Conservation (phyloP, 495 filamentous ascomycete genomes). For the Penicillium bialowiezense region DNA sequence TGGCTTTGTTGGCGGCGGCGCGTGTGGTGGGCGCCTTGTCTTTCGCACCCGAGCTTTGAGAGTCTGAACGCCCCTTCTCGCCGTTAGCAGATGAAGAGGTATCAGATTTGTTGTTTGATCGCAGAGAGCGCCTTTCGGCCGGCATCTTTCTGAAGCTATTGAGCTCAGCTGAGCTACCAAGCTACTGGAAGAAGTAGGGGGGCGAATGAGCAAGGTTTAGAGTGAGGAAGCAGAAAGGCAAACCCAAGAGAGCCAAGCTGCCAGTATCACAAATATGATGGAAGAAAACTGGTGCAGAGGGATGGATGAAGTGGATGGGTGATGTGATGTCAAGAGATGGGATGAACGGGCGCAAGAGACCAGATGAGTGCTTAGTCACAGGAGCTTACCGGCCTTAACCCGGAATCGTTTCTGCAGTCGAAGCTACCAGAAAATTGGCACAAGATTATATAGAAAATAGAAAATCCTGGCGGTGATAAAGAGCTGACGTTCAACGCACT, state of each 20-base stretch:
- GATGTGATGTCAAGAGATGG: conserved; percentile 50
- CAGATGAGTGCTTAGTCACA: conserved; percentile 43
- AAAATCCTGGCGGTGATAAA: background rate
- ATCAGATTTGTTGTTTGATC: conserved; percentile 56
- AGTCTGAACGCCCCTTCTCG: conserved; percentile 51
- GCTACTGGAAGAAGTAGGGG: conserved; percentile 31
- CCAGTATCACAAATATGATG: conserved; percentile 20
- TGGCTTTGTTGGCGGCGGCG: conserved; percentile 48
- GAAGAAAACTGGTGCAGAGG: conserved; percentile 16
- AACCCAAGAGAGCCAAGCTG: conserved; percentile 16
- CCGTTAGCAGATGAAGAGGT: conserved; percentile 56
- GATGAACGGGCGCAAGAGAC: conserved; percentile 35
- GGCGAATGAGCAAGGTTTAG: conserved; percentile 14
- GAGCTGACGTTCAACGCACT: background rate
- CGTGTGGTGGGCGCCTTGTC: conserved; percentile 46
- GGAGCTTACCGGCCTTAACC: conserved; percentile 26
- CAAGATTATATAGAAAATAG: conserved; percentile 1
- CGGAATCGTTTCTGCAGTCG: background rate
- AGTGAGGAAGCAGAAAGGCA: conserved; percentile 20
- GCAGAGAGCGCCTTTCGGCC: conserved; percentile 54
- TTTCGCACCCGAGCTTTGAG: conserved; percentile 49
- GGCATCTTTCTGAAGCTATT: conserved; percentile 48
- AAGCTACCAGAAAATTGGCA: conserved; percentile 1
- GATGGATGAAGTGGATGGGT: conserved; percentile 41
- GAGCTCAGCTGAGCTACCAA: conserved; percentile 37